Evolutionary conservation across 202 grass and related monocot species (phyloP).

Genomic region (Cymbopogon flexuosus): DNA sequence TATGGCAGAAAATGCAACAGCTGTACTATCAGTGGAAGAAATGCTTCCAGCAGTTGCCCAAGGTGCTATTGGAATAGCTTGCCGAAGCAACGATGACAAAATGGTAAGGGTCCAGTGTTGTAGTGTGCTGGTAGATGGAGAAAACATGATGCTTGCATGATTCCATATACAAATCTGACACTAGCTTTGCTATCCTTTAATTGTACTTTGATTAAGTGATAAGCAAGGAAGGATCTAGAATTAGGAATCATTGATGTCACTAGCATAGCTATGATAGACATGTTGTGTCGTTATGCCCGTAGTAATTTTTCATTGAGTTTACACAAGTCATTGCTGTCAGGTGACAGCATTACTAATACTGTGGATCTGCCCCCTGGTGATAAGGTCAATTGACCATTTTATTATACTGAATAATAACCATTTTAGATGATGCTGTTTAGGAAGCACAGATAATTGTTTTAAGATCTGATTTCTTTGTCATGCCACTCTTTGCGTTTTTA

Average conservation of each 20-base stretch:
- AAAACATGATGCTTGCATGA: neutral
- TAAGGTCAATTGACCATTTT: neutral
- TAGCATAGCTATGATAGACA: neutral
- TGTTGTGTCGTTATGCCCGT: neutral
- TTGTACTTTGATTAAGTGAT: neutral
- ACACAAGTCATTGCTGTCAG: neutral
- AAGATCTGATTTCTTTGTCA: neutral
- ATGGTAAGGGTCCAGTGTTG: constrained; percentile 54
- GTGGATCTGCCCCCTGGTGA: neutral
- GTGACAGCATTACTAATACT: neutral
- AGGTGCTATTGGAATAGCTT: constrained; percentile 98
- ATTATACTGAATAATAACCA: neutral
- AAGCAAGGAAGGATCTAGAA: neutral
- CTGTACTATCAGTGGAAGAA: constrained; percentile 73
- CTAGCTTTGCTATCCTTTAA: neutral
- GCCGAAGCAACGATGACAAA: constrained; percentile 83
- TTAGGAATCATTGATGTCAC: neutral
- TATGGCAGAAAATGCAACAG: constrained; percentile 69
- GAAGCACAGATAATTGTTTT: neutral
- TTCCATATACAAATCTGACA: constrained; percentile 8
- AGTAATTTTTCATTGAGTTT: neutral
- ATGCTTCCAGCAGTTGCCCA: constrained; percentile 99
- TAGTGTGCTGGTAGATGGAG: neutral
- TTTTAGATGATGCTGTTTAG: constrained; percentile 15
- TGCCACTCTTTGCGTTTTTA: constrained; percentile 10